Evolutionary conservation across 129 eudicot species (phyloP), one percentile per base, ranked within the genome.

Genomic region (Lactuca sativa): DNA sequence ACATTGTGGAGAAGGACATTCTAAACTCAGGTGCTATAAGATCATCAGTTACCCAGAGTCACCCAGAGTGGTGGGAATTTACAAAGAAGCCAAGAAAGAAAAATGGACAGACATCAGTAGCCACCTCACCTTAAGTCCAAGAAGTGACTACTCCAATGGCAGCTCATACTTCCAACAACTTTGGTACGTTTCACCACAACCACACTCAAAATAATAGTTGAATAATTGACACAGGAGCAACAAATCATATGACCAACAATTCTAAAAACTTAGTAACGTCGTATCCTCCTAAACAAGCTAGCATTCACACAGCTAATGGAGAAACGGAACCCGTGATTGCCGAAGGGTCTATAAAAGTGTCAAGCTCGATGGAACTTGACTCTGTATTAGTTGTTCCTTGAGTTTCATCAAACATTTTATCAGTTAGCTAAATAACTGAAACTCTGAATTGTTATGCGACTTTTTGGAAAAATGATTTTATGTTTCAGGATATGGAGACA

Each of bases 221-320:
- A 48, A 67, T 67, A 52, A 67, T 67, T 51, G 61, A 67, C 14
- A 6, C 60, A 0, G 61, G 61, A 1, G 61, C 61, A 2, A 67
- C 60, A 3, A 44, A 67, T 4, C 72, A 67, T 52, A 67, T 67
- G 72, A 67, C 62, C 4, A 21, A 21, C 32, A 47, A 67, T 52
- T 30, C 72, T 7, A 10, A 2, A 4, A 37, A 3, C 3, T 34
- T 51, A 12, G 11, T 3, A 2, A 4, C 36, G 12, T n/a, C 18
- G 6, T 7, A 51, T 30, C 3, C 72, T 2, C 16, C 59, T 9
- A 9, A 14, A 49, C 48, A 67, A 31, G 16, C 4, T 17, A 52
- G 2, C 14, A 36, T 48, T 8, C 34, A 34, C 59, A 3, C 4
- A 67, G 17, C 60, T 6, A 49, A 67, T 49, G 71, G 71, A 15